These are phyloP conservation scores for Cercospora janseana DNA, from an alignment of 2,329 filamentous ascomycete species.

Conservation along the genomic window DNA sequence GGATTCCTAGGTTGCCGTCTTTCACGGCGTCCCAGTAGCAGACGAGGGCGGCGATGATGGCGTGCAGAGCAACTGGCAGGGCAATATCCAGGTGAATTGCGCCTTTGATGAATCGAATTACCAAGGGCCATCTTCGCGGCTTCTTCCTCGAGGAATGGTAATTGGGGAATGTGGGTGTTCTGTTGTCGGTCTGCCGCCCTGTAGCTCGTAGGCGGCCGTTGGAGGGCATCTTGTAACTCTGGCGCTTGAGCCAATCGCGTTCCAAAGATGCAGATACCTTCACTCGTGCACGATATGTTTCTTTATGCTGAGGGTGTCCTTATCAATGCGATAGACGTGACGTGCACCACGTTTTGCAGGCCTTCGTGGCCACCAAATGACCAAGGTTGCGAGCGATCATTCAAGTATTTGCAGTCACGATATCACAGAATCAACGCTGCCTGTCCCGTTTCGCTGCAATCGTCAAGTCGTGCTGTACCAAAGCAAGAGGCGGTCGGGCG, in stretches of 20 bases:
- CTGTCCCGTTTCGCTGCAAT: neutral
- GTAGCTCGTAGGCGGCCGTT: slow-evolving; percentile 3
- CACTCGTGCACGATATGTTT: neutral
- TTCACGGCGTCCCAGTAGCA: slow-evolving; percentile 53
- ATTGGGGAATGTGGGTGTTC: slow-evolving; percentile 44
- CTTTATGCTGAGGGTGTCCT: slow-evolving; percentile 4
- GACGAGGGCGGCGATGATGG: slow-evolving; percentile 57
- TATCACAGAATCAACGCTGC: neutral
- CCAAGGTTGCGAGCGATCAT: too few species aligned
- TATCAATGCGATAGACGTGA: slow-evolving; percentile 8
- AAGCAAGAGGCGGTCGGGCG: neutral
- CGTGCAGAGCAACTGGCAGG: slow-evolving; percentile 57
- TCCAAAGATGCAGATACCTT: slow-evolving; percentile 1
- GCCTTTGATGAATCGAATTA: slow-evolving; percentile 63
- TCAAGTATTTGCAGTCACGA: too few species aligned
- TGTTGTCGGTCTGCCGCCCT: slow-evolving; percentile 10
- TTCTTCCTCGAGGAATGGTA: slow-evolving; percentile 48
- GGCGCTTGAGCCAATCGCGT: neutral
- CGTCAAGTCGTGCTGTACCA: neutral
- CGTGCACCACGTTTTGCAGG: slow-evolving; percentile 1
- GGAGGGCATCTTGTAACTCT: neutral
- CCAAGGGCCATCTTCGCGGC: slow-evolving; percentile 59
- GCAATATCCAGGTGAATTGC: slow-evolving; percentile 60
- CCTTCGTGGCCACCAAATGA: neutral
- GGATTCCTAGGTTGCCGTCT: slow-evolving; percentile 53